A percentile compares a stretch with the other conserved stretches of the same genome.
phyloP scores from a whole-genome alignment of 176 grass and related monocot genomes.

The Phragmites australis region DNA sequence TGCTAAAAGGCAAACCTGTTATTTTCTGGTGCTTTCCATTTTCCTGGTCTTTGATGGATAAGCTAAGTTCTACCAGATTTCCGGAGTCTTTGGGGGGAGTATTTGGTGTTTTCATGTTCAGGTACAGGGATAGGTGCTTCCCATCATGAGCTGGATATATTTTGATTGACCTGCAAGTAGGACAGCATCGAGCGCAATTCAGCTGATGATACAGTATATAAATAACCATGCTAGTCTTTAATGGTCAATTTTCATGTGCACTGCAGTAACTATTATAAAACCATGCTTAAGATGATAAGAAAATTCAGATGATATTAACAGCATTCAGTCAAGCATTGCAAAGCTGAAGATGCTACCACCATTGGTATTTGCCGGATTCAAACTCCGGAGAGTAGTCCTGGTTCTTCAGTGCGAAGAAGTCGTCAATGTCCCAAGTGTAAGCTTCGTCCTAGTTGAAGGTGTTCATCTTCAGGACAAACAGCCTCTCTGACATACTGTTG shows the following conservation, averaged over 20 bases:
- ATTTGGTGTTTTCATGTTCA: neutral
- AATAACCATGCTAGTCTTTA: neutral
- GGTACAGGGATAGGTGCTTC: neutral
- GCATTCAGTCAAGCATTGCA: neutral
- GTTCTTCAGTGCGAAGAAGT: neutral
- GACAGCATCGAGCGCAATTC: neutral
- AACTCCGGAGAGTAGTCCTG: neutral
- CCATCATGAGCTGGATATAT: neutral
- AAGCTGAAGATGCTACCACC: conserved; percentile 6
- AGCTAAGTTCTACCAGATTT: neutral
- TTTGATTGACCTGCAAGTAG: neutral
- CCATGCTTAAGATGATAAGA: neutral
- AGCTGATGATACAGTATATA: neutral
- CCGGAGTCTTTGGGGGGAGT: neutral
- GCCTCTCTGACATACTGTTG: neutral
- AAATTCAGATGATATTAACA: neutral
- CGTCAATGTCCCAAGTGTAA: conserved; percentile 2
- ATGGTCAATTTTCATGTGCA: neutral
- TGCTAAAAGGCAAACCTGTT: neutral
- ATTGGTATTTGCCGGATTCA: neutral
- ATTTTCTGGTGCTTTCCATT: neutral
- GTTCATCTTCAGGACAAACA: neutral
- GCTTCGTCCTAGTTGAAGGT: neutral
- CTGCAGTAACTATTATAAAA: neutral
- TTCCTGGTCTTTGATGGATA: conserved; percentile 20